These are phyloP conservation scores for Favolaschia claudopus DNA, from an alignment of 768 basidiomycete species.

Conservation along the genomic window DNA sequence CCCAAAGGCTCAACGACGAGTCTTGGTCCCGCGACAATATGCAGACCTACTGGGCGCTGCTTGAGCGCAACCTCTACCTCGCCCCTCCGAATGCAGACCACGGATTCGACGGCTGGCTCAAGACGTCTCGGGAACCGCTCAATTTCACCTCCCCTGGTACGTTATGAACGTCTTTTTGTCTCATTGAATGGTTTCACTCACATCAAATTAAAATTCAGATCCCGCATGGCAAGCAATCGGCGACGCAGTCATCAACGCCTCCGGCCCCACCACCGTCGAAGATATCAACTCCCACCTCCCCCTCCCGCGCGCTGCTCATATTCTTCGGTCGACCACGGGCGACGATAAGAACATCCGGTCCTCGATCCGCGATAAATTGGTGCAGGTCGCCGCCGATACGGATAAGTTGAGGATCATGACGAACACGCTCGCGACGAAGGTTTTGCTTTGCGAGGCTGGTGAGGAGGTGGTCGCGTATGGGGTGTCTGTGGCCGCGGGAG, in stretches of 20 bases:
- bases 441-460: constrained; percentile 30
- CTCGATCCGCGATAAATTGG: background rate
- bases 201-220: constrained; percentile 26
- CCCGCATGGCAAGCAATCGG: too few species aligned
- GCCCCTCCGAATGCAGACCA: constrained; percentile 31
- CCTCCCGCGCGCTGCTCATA: too few species aligned
- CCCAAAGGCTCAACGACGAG: constrained; percentile 31
- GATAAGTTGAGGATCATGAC: background rate
- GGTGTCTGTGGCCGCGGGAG: constrained; percentile 30
- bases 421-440: constrained; percentile 35
- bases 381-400: too few species aligned
- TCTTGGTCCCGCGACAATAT: constrained; percentile 39
- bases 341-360: too few species aligned
- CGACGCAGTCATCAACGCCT: too few species aligned
- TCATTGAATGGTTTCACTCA: constrained; percentile 25
- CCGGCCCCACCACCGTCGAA: too few species aligned
- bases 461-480: constrained; percentile 31
- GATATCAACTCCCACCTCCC: too few species aligned
- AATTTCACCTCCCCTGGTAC: constrained; percentile 2
- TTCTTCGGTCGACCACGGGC: too few species aligned
- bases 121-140: constrained; percentile 16
- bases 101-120: constrained; percentile 38
- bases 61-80: constrained; percentile 35
- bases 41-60: constrained; percentile 34
- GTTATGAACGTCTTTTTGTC: constrained; percentile 28